These are phyloP conservation scores for Cladobotryum mycophilum DNA, from an alignment of 2,329 filamentous ascomycete species.

Conservation along the genomic window DNA sequence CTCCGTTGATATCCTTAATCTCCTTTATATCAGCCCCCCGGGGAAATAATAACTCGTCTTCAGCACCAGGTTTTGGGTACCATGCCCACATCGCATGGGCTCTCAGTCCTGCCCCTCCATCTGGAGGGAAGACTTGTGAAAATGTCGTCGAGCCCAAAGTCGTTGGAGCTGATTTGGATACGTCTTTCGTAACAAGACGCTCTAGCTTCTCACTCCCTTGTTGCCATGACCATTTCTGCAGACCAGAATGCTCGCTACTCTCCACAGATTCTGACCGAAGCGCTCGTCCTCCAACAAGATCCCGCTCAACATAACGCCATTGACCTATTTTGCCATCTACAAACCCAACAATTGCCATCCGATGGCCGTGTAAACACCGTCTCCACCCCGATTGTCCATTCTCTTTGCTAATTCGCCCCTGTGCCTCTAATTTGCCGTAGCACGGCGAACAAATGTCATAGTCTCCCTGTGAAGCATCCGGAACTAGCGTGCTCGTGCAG, in stretches of 20 bases:
- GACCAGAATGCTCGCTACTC: conserved; percentile 26
- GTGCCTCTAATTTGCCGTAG: conserved; percentile 61
- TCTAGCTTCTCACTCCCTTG: conserved; percentile 33
- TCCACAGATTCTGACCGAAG: conserved; percentile 54
- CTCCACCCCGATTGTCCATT: conserved; percentile 80
- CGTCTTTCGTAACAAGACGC: conserved; percentile 46
- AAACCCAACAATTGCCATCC: conserved; percentile 78
- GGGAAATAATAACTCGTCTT: conserved; percentile 79
- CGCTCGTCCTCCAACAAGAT: conserved; percentile 70
- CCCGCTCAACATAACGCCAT: conserved; percentile 59
- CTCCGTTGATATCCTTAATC: conserved; percentile 79
- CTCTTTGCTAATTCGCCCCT: conserved; percentile 60
- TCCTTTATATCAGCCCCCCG: conserved; percentile 76
- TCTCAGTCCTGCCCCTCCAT: conserved; percentile 63
- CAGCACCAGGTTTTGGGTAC: conserved; percentile 58
- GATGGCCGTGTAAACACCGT: conserved; percentile 70
- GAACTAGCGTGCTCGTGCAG: conserved; percentile 52
- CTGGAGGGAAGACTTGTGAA: conserved; percentile 55
- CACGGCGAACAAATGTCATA: conserved; percentile 80
- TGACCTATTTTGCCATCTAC: conserved; percentile 61
- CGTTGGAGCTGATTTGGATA: conserved; percentile 38
- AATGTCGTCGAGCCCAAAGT: conserved; percentile 21
- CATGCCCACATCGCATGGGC: conserved; percentile 69
- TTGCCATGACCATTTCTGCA: conserved; percentile 50
- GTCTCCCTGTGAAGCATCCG: conserved; percentile 56